Evolutionary conservation across 2,329 filamentous ascomycete genomes (phyloP).

Genomic region (Claviceps maximensis): DNA sequence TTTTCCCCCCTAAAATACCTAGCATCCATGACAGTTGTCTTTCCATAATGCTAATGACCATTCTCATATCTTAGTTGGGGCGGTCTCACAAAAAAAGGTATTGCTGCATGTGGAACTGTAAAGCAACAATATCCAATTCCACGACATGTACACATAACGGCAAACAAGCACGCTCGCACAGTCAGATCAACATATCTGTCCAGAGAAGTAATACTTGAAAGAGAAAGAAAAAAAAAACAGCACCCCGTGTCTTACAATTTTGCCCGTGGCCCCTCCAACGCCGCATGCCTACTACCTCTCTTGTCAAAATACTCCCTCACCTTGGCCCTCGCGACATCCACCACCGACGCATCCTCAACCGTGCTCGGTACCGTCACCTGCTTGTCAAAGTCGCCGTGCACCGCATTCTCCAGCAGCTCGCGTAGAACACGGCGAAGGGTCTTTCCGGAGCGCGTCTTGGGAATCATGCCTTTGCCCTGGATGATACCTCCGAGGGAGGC

Average conservation of each 20-base stretch:
- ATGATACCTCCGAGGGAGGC: slow-evolving; percentile 77
- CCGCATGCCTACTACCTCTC: slow-evolving; percentile 27
- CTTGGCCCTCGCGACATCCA: slow-evolving; percentile 58
- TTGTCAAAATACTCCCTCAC: slow-evolving; percentile 63
- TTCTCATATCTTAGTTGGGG: too few relatives aligned
- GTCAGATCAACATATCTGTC: too few relatives aligned
- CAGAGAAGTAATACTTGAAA: too few relatives aligned
- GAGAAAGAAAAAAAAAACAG: not conserved
- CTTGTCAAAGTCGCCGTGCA: slow-evolving; percentile 58
- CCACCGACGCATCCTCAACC: slow-evolving; percentile 65
- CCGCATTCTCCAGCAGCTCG: slow-evolving; percentile 73
- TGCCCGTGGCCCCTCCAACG: slow-evolving; percentile 38
- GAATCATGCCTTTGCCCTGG: slow-evolving; percentile 74
- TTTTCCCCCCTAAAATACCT: too few relatives aligned
- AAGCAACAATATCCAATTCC: too few relatives aligned
- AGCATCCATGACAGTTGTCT: too few relatives aligned
- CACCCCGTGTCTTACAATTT: slow-evolving; percentile 28
- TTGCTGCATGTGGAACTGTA: too few relatives aligned
- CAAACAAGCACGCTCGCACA: too few relatives aligned
- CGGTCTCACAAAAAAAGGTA: not conserved
- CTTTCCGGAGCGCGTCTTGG: slow-evolving; percentile 86
- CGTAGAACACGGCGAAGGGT: slow-evolving; percentile 70
- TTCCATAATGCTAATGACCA: too few relatives aligned
- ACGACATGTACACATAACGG: too few relatives aligned
- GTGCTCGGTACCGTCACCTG: slow-evolving; percentile 67